These are phyloP conservation scores for Wickerhamomyces queroliae DNA, from an alignment of 805 yeast genomes.

Conservation along the genomic window DNA sequence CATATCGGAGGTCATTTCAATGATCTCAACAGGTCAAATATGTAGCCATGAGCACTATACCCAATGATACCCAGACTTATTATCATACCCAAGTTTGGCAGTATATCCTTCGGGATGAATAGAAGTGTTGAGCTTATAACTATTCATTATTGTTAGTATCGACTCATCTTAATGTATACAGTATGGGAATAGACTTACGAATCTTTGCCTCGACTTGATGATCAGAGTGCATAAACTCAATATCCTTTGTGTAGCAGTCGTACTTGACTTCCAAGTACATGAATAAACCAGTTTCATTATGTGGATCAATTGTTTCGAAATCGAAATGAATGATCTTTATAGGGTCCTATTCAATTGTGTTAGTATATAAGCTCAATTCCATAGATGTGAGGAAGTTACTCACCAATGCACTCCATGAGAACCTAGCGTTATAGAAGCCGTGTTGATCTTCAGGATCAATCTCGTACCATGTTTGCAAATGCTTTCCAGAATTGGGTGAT, in stretches of 20 bases:
- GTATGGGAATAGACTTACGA: neutral
- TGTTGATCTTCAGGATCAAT: neutral
- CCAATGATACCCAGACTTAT: neutral
- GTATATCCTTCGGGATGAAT: neutral
- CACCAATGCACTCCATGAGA: constrained; percentile 1
- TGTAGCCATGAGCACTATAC: neutral
- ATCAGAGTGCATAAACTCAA: neutral
- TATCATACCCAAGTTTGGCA: neutral
- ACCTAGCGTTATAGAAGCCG: neutral
- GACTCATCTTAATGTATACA: neutral
- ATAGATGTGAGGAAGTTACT: neutral
- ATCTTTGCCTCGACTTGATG: neutral
- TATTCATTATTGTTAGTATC: neutral
- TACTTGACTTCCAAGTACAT: neutral
- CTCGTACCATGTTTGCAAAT: neutral
- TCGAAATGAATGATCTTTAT: neutral
- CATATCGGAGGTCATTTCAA: neutral
- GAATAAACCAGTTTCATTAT: neutral
- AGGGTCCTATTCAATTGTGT: neutral
- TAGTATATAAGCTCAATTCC: neutral
- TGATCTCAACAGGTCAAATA: neutral
- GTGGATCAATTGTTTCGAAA: neutral
- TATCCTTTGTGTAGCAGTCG: neutral
- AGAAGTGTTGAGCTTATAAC: neutral
- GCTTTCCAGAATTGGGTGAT: neutral